Evolutionary conservation across 306 rosid species (phyloP), one percentile per base, ranked within the genome.

Genomic region (Dryas alaskensis): DNA sequence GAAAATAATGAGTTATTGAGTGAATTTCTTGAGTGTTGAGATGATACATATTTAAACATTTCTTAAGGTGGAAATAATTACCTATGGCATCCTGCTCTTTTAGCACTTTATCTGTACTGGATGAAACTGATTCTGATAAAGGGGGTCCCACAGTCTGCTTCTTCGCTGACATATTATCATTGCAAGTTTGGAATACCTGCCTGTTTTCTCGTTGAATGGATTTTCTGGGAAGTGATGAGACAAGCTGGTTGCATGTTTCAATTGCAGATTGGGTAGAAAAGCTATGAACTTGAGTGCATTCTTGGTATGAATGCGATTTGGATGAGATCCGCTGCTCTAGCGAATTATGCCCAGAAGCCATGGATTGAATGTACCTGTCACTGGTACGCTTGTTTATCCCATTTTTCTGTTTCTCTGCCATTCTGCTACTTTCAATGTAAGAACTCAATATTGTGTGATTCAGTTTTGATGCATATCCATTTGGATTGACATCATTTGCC

Each of bases 301-400:
- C 81, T 22, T 76, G 46, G 47, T 53, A 58, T 64, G 69, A 80
- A 68, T 69, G 70, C 8, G 25, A 74, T 46, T 80, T 70, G 49
- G 75, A 69, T 70, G 79, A 69, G 68, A 77, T 42, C 31, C 58
- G 71, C 81, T 44, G 68, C 80, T 78, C 72, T 54, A 67, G 70
- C 58, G 76, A 78, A 70, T 67, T 54, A 37, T 81, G 59, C 60
- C 17, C 82, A 17, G 72, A 75, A 73, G 73, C 66, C 27, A 77
- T 79, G 68, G 86, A 70, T 65, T 75, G 73, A 73, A 73, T 44
- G 74, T 67, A 74, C 62, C 74, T 70, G 74, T 79, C 82, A 53
- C 71, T 43, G 45, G 59, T 80, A 53, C 51, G 39, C 25, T 72
- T 58, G 69, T 48, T 57, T 63, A 42, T 73, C 73, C 53, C 76